Evolutionary conservation across 208 protist species (phyloP), one percentile per base, ranked within the genome.

Genomic region (Crithidia mellificae): DNA sequence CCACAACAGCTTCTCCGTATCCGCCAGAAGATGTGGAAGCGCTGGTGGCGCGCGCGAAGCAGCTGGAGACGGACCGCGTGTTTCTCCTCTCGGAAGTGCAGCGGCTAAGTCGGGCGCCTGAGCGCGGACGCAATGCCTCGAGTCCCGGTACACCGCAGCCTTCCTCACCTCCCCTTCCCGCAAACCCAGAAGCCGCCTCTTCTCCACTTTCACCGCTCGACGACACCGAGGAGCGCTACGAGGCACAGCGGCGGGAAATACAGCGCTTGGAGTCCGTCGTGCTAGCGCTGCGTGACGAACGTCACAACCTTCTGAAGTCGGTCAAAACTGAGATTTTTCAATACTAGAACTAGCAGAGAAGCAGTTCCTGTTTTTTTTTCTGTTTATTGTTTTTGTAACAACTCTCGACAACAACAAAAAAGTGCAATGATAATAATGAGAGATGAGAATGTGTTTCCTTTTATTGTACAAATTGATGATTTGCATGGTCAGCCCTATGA

Each of bases 11-110:
- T 8, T 71, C 43, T 1, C 72, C 72, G 2, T 77, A 77, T 30
- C 63, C 63, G 2, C 43, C 12, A 15, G 63, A 62, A 15, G 63
- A 77, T 50, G 72, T 77, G 11, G 72, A 77, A 9, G 72, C 72
- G 3, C 61, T 77, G 17, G 72, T 77, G n/a, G 43, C 43, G 50
- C 64, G 46, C 6, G 62, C 72, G 5, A 44, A 50, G 38, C 55
- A 71, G 34, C 51, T 77, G 12, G 64, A 71, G 38, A 30, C 50
- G 6, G 63, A 77, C 27, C 72, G 72, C 22, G 39, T 61, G 19
- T 62, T 59, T 63, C 72, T 77, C 29, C 25, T 67, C 12, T 47
- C 63, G 20, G 59, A 66, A 12, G 17, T 69, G 46, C 44, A 43
- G 32, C 52, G 29, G 36, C 59, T 74, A 36, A 49, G 41, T 0